Base-by-base conservation (phyloP, 768 basidiomycete species). In the Lepiota venenata region DNA sequence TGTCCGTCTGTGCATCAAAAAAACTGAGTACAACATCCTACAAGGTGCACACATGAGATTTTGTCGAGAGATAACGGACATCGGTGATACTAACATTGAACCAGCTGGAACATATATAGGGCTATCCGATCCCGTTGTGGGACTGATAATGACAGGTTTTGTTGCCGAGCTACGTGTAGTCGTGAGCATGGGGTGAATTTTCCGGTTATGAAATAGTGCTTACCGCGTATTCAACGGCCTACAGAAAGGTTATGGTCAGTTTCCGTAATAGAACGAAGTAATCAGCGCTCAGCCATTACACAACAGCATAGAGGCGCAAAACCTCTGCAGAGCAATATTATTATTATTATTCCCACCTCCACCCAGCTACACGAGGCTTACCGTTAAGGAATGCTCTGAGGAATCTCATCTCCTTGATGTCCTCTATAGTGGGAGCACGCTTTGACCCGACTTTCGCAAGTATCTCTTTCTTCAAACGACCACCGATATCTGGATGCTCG, bases 1-100 rank as follows among this genome's bases (percentile, higher is more conserved):
- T 35, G 67, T 73, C 47, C 77, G 65, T 3, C 80, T 70, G 16
- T 83, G 81, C 71, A 80, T 78, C 15, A 73, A 67, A n/a, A 68
- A 61, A 9, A 76, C 68, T 1, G 72, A 72, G 56, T 78, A 80
- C 3, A 57, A 9, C 21, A 27, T 39, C 22, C 46, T 56, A 11
- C 32, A 32, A 32, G 1, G 10, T 8, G 32, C 2, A 9, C 25
- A 25, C 25, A 5, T 25, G 9, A 32, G 32, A 8, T 32, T 32
- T 32, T 3, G 32, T 32, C 6, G 32, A 11, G 8, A 32, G 2
- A 32, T 9, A 32, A 11, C 2, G 32, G 32, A 8, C 8, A 11
- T 8, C n/a, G 9, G 32, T 32, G 32, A 11, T 32, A 32, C 32
- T 32, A 8, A 32, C 32, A 32, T 32, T 11, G 32, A 32, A 32